Evolutionary conservation across 179 eudicot genomes (phyloP).

Genomic region (Silene noctiflora): DNA sequence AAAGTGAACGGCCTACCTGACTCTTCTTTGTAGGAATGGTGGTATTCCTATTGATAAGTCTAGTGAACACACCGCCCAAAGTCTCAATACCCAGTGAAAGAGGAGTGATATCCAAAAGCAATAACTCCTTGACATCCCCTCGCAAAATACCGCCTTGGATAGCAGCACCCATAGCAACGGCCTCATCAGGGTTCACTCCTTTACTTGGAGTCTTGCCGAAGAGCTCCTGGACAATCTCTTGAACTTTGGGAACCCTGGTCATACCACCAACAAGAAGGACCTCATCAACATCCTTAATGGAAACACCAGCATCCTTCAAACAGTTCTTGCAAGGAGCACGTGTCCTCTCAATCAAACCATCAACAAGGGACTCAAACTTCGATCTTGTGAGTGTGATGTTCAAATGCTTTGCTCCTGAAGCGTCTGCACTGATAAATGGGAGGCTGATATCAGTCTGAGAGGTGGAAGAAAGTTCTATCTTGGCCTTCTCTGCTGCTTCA

Average conservation of each 20-base stretch:
- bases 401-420: conserved; percentile 69
- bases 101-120: conserved; percentile 61
- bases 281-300: conserved; percentile 41
- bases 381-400: conserved; percentile 49
- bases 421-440: conserved; percentile 60
- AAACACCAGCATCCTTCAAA: conserved; percentile 44
- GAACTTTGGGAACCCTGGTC: conserved; percentile 48
- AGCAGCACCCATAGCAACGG: conserved; percentile 60
- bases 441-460: conserved; percentile 44
- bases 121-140: conserved; percentile 48
- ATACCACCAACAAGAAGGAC: conserved; percentile 53
- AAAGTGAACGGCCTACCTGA: conserved; percentile 42
- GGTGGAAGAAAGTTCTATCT: conserved; percentile 50
- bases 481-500: conserved; percentile 57
- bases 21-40: conserved; percentile 74
- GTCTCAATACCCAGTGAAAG: conserved; percentile 52
- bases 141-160: conserved; percentile 51
- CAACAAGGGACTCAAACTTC: conserved; percentile 44
- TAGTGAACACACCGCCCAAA: conserved; percentile 43
- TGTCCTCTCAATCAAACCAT: conserved; percentile 43
- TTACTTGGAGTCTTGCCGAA: conserved; percentile 52
- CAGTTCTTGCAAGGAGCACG: conserved; percentile 46
- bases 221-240: conserved; percentile 40
- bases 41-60: conserved; percentile 42
- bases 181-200: conserved; percentile 54